Evolutionary conservation across 176 grass and related monocot species (phyloP), one percentile per base, ranked within the genome.

Genomic region (Themeda triandra): DNA sequence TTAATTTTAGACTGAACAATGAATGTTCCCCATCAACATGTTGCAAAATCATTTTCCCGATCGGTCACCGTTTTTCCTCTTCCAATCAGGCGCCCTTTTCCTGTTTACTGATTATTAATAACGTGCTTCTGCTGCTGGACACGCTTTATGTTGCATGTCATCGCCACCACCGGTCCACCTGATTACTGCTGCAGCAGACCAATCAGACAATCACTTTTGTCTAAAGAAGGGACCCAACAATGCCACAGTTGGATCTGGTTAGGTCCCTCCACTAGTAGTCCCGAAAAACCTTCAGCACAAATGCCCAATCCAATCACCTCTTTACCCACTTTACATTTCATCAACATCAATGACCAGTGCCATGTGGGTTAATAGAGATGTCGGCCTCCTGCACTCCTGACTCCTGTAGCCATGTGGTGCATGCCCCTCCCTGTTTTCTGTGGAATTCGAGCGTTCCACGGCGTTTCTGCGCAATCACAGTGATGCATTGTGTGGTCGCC

Each of bases 241-340:
- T 24, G 13, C 29, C 59, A 86, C 41, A 21, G 33, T 45, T 45
- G 63, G 24, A 59, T 87, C 23, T 59, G 70, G 71, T 36, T 36
- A 36, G 69, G 85, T 69, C 23, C 21, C 60, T 81, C 75, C 84
- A 72, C 76, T 71, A 45, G 4, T 44, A 15, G 31, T 11, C 56
- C 29, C 11, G 15, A 13, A 49, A 54, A 40, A 73, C 13, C 68
- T 6, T 37, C 51, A 69, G 14, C 51, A 27, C 13, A 48, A 63
- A 85, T 49, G 39, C 36, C 18, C 66, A 53, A 77, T 73, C 62
- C 71, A 76, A 80, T 53, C 40, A 28, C 41, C 23, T 73, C 40
- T 56, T 85, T 65, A 6, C 12, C 13, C 30, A 67, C 65, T 39
- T 69, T 13, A 6, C 27, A 51, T 51, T n/a, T n/a, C 44, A 41